Conservation (phyloP, 257 asterid species). For the Oldenlandia corymbosa region DNA sequence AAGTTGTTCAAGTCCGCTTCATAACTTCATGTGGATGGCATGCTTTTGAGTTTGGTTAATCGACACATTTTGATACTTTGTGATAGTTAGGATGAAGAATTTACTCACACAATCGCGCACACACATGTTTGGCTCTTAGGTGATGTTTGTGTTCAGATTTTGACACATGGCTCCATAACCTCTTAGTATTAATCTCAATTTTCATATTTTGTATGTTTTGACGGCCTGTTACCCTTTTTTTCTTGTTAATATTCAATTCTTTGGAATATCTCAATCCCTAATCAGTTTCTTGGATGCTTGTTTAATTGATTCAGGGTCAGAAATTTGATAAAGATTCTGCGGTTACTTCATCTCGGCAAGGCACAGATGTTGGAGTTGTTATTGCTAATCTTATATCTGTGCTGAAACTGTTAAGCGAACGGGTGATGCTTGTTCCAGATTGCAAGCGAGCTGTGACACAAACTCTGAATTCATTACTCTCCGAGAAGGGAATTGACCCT, state of each 20-base stretch:
- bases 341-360: conserved; percentile 94
- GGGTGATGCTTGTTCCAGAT: conserved; percentile 87
- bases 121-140: neutral
- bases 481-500: conserved; percentile 90
- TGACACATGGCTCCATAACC: neutral
- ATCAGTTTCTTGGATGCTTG: neutral
- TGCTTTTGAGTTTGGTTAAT: neutral
- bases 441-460: conserved; percentile 88
- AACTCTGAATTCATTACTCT: conserved; percentile 71
- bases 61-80: neutral
- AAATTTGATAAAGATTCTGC: conserved; percentile 89
- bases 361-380: conserved; percentile 83
- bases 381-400: conserved; percentile 78
- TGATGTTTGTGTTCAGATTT: neutral
- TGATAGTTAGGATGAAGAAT: neutral
- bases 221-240: neutral
- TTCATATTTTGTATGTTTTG: neutral
- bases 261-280: neutral
- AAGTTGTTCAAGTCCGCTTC: neutral
- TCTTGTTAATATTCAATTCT: neutral
- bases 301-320: conserved; percentile 55
- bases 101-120: neutral
- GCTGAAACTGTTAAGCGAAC: conserved; percentile 67
- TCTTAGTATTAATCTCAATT: too few relatives aligned
- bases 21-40: neutral